phyloP scores from a whole-genome alignment of 345 rosid genomes.

The Gossypioides kirkii region DNA sequence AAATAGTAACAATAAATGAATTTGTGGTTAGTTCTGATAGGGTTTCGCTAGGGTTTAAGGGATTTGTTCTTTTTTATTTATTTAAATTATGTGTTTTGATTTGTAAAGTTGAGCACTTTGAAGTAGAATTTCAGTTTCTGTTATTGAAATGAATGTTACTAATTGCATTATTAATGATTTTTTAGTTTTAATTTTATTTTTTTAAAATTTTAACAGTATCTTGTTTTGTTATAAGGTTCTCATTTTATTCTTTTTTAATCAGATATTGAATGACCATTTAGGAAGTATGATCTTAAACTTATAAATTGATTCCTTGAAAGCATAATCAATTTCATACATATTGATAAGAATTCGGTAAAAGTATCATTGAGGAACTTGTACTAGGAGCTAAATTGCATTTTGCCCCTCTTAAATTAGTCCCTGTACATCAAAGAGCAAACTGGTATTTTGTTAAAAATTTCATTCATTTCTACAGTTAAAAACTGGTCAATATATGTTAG shows the following conservation, averaged over 20 bases:
- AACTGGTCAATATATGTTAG: too few species aligned
- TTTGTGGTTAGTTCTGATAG: slow-evolving; percentile 1
- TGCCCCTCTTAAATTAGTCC: too few species aligned
- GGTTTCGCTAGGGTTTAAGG: slow-evolving; percentile 52
- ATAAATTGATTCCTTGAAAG: background rate
- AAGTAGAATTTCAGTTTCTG: background rate
- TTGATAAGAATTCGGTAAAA: background rate
- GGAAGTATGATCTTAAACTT: background rate
- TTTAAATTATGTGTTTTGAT: background rate
- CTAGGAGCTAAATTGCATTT: too few species aligned
- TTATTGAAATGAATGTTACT: background rate
- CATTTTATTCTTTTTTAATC: background rate
- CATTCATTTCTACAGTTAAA: too few species aligned
- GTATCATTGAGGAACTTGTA: too few species aligned
- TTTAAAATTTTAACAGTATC: background rate
- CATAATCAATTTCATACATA: too few species aligned
- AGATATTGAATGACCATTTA: background rate
- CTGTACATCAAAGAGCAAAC: too few species aligned
- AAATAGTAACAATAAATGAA: background rate
- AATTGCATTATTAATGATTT: background rate
- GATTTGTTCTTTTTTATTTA: background rate
- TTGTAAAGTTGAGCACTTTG: background rate
- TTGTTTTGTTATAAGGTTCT: background rate
- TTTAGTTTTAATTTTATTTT: background rate
- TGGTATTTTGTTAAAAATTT: too few species aligned